Base-by-base conservation (phyloP, 1,284 basidiomycete species). In the Cryptococcus sp. region DNA sequence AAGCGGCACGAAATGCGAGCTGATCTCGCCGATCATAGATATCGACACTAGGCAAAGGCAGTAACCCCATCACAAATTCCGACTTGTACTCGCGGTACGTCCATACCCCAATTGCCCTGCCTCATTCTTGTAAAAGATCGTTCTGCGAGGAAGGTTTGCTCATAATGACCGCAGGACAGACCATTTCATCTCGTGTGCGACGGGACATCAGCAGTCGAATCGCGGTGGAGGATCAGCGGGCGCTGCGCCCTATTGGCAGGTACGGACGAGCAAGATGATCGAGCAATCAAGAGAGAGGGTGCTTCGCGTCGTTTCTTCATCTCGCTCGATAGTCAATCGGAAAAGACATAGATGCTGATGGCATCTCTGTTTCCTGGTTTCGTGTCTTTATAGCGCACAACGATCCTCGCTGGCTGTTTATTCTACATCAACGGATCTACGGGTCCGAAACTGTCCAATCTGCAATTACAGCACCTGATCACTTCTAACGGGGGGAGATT, bases 381-480 rank as follows among this genome's bases (percentile, higher is more conserved):
- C 30, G 30, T 10, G 7, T 35, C 3, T 35, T 2, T 35, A 42
- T 7, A 22, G 42, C 42, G 22, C n/a, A 45, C 42, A n/a, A 8
- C 42, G 42, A 22, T 45, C 16, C 42, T 45, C 22, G n/a, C 42
- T 22, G 42, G 42, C 48, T 35, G 51, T 7, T 16, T 45, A 51
- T 39, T 50, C 38, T 41, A 47, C 27, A 68, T 79, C 54, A 79
- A 78, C 59, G 78, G 78, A n/a, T 74, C 73, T 5, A 76, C 75
- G 1, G 77, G 77, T 3, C 70, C 73, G 1, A 65, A 63, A 41
- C 63, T 76, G 16, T 78, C 77, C 16, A 78, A 78, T 58, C 64
- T 79, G 17, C 77, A 79, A 59, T 52, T 78, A n/a, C 75, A 78
- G 58, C 70, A 75, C 58, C 55, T 79, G 23, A 78, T 79, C 50